Base-by-base conservation (phyloP, 148 eudicot genomes). In the Hydrangea macrophylla region DNA sequence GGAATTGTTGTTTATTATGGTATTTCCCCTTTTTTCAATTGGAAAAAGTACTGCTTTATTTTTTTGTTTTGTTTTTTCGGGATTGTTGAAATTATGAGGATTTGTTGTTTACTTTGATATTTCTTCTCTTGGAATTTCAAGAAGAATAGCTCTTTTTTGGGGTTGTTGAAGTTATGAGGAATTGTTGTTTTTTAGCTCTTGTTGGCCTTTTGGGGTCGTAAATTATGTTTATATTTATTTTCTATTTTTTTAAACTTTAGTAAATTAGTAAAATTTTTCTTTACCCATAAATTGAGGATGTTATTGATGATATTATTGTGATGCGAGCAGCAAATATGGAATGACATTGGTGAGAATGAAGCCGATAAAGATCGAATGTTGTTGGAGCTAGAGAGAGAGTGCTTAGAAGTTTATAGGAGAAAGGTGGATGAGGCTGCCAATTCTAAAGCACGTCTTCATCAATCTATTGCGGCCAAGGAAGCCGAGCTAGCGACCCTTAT, bases 401-500 rank as follows among this genome's bases (percentile, higher is more conserved):
- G 86, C 71, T 69, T 82, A 35, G 81, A 82, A 64, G 78, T 87
- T 26, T 87, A 87, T 42, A 55, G 81, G 62, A 80, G 88, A 72
- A 87, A 87, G 70, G 88, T 87, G 17, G 86, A 87, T 58, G 92
- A 87, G 71, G 88, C 84, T 76, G 76, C 80, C 58, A 80, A 76
- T 62, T 60, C 86, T 25, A 87, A 84, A 70, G 81, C 86, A 9
- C 81, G 81, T 33, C 83, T 87, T 65, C 86, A 81, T 57, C 92
- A 87, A 35, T 63, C 82, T 58, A 80, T 84, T 56, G 88, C 80
- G 15, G 78, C 86, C 66, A 82, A 78, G 76, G 85, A 87, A 76
- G 92, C 88, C 10, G 92, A 87, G 79, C 80, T 87, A 53, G 86
- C 88, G 31, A 87, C 84, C 63, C 86, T 87, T 26, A 72, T 84